These are phyloP conservation scores for Tricholoma saponaceum DNA, from an alignment of 768 basidiomycete genomes.

Conservation along the genomic window DNA sequence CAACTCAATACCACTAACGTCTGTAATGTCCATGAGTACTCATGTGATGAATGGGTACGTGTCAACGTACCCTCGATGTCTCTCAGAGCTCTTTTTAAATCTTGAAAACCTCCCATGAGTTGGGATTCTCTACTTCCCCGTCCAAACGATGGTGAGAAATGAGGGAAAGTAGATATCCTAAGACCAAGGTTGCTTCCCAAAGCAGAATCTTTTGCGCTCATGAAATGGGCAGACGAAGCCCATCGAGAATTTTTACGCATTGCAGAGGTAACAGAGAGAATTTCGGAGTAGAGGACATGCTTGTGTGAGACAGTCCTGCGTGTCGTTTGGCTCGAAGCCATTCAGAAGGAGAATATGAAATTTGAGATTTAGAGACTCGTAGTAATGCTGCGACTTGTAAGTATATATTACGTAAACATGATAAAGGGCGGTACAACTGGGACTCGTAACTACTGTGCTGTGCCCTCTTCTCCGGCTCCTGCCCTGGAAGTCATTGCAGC, in stretches of 20 bases:
- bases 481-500: conserved; percentile 78
- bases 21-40: conserved; percentile 33
- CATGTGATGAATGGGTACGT: conserved; percentile 8
- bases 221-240: conserved; percentile 71
- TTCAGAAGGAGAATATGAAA: conserved; percentile 5
- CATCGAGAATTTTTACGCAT: conserved; percentile 99
- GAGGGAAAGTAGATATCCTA: conserved; percentile 51
- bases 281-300: conserved; percentile 86
- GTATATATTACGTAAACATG: conserved; percentile 2
- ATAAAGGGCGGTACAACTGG: too few species aligned
- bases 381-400: too few species aligned
- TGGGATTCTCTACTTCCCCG: conserved; percentile 70
- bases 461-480: conserved; percentile 28
- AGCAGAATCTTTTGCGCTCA: conserved; percentile 58
- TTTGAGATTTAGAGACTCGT: too few species aligned
- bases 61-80: conserved; percentile 56
- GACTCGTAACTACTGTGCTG: conserved; percentile 19
- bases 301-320: conserved; percentile 49
- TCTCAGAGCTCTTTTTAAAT: conserved; percentile 70
- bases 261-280: conserved; percentile 83
- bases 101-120: conserved; percentile 87
- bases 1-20: conserved; percentile 54
- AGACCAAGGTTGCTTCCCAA: conserved; percentile 75
- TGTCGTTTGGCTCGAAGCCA: conserved; percentile 20
- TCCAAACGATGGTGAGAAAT: conserved; percentile 37